Evolutionary conservation across 2,329 filamentous ascomycete species (phyloP), one percentile per base, ranked within the genome.

Genomic region (Neopestalotiopsis rosae): DNA sequence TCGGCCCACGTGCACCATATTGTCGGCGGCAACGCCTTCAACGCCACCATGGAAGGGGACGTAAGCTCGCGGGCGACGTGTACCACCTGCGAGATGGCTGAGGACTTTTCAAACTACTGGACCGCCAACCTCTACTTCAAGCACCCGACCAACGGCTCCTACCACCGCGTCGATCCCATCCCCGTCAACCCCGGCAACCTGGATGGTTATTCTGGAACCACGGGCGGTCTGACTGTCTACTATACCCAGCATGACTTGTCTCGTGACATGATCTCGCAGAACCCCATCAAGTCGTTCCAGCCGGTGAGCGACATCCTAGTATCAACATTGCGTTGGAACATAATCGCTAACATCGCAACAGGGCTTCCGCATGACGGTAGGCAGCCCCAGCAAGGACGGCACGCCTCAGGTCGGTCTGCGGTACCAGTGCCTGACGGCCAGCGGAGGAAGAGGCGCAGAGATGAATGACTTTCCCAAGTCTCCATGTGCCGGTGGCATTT

Each of bases 341-440:
- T 40, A 14, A 62, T 2, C 6, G 14, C 59, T 62, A 5, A 68
- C 24, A 28, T 13, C 20, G 14, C 12, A 2, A 28, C 38, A 81
- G 79, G 82, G 82, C 20, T 84, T 84, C 76, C 79, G 82, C 61
- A 84, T 84, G 82, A 79, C 80, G 2, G 76, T 83, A 10, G 82
- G 82, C 56, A 80, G 1, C 30, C 68, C 76, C 28, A 76, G 74
- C 0, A 78, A 78, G 62, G 74, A 79, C 24, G 79, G 77, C 63
- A 78, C 75, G 58, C 76, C 10, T 17, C 64, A 79, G 64, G 75
- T 77, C 61, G 78, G 79, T 5, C 76, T 84, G 9, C 81, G 81
- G 58, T 84, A 81, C 67, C 80, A 80, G 30, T 84, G 82, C 67
- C 74, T 84, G 28, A 72, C 82, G 62, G 78, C 79, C 72, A 79